phyloP scores from a whole-genome alignment of 2,329 filamentous ascomycete genomes.

The Coniochaeta prunicola region DNA sequence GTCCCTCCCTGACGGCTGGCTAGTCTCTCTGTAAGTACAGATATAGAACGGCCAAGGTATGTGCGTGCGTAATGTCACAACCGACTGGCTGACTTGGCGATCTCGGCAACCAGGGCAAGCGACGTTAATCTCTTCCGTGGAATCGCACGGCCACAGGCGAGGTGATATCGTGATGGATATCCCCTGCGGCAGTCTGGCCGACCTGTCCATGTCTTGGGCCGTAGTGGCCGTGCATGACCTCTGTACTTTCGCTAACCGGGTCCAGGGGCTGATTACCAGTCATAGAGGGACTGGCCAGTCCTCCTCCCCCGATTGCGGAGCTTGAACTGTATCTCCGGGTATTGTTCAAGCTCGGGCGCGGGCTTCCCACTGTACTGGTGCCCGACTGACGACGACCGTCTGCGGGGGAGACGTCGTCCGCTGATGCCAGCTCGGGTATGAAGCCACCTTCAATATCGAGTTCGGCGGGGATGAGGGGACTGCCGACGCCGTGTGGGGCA shows the following conservation, averaged over 20 bases:
- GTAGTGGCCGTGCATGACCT: conserved; percentile 39
- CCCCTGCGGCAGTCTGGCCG: conserved; percentile 32
- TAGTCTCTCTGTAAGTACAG: neutral
- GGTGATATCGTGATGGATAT: conserved; percentile 8
- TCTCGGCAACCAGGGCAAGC: neutral
- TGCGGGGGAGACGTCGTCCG: conserved; percentile 7
- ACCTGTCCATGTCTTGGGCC: conserved; percentile 26
- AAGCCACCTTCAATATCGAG: conserved; percentile 25
- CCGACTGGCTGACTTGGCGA: neutral
- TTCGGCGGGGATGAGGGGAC: conserved; percentile 25
- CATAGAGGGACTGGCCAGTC: conserved; percentile 5
- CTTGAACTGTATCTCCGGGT: conserved; percentile 18
- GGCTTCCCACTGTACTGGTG: conserved; percentile 15
- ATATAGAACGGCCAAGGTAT: neutral
- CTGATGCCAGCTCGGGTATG: conserved; percentile 28
- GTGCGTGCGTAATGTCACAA: neutral
- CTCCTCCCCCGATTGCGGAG: conserved; percentile 11
- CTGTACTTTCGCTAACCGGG: conserved; percentile 31
- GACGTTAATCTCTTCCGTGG: neutral
- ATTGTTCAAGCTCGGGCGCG: conserved; percentile 14
- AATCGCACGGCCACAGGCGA: conserved; percentile 3
- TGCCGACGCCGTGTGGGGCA: conserved; percentile 13
- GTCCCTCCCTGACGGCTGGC: too few species aligned
- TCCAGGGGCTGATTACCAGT: conserved; percentile 15
- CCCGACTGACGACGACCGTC: conserved; percentile 13